Percentiles rank a stretch among this genome's conserved stretches.
These are phyloP conservation scores for Phytophthora pistaciae DNA, from an alignment of 352 stramenopile species.

Conservation along the genomic window DNA sequence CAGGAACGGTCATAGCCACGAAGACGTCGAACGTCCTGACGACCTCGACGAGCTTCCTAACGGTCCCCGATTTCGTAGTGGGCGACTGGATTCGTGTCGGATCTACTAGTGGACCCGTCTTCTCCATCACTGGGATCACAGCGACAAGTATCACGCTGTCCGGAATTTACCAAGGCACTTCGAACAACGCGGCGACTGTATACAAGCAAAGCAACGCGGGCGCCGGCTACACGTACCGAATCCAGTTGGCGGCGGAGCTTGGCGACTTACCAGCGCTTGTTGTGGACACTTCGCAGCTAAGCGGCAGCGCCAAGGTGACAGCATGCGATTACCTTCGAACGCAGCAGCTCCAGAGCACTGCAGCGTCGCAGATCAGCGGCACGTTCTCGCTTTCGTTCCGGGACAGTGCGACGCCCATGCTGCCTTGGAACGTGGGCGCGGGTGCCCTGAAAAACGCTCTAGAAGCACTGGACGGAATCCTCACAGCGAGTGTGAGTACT, in stretches of 20 bases:
- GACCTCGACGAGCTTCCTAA: conserved; percentile 65
- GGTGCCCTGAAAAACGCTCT: conserved; percentile 65
- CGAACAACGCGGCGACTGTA: conserved; percentile 59
- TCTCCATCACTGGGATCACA: conserved; percentile 80
- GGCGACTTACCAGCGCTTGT: conserved; percentile 67
- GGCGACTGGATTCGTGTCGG: conserved; percentile 95
- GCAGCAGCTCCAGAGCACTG: conserved; percentile 73
- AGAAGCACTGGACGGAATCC: conserved; percentile 75
- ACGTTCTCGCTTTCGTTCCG: conserved; percentile 89
- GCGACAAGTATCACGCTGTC: conserved; percentile 86
- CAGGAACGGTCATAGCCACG: conserved; percentile 71
- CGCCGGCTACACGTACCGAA: conserved; percentile 72
- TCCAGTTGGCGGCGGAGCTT: conserved; percentile 80
- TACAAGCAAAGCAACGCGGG: conserved; percentile 82
- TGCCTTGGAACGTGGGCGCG: conserved; percentile 72
- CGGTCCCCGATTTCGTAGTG: conserved; percentile 57
- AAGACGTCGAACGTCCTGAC: conserved; percentile 83
- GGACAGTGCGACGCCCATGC: conserved; percentile 70
- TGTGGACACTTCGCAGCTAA: conserved; percentile 65
- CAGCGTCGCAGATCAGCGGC: conserved; percentile 68
- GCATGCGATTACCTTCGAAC: conserved; percentile 88
- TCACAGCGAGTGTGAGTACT: conserved; percentile 67
- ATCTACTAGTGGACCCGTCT: conserved; percentile 83
- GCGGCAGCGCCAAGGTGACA: conserved; percentile 68
- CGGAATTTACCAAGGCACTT: conserved; percentile 80